Percentiles rank a stretch among this genome's conserved stretches.
These are phyloP conservation scores for Neocatenulostroma microsporum DNA, from an alignment of 2,329 filamentous ascomycete genomes.

Conservation along the genomic window DNA sequence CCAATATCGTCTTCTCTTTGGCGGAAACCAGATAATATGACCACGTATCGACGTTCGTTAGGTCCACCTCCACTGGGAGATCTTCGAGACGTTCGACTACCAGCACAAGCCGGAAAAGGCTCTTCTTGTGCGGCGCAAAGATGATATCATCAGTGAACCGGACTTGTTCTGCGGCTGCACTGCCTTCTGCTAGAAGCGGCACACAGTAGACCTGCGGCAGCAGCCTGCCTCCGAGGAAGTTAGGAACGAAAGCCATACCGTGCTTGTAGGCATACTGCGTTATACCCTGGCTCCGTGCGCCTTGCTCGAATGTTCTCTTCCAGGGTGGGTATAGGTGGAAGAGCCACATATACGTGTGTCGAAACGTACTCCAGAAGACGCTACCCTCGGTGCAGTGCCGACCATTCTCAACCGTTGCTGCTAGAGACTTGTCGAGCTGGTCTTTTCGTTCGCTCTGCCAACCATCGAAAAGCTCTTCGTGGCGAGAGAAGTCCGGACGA, in stretches of 20 bases:
- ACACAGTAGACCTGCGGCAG: constrained; percentile 4
- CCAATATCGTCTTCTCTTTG: constrained; percentile 5
- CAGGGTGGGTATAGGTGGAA: constrained; percentile 1
- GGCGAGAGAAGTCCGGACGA: not conserved
- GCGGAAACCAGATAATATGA: too few relatives aligned
- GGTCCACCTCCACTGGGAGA: not conserved
- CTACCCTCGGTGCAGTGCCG: not conserved
- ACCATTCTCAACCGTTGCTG: constrained; percentile 6
- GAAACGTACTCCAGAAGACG: not conserved
- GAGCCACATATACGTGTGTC: constrained; percentile 4
- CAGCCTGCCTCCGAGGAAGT: not conserved
- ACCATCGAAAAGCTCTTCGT: not conserved
- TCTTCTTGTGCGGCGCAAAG: constrained; percentile 1
- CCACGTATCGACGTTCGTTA: not conserved
- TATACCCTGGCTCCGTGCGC: not conserved
- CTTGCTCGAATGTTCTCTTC: constrained; percentile 1
- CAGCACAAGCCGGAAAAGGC: constrained; percentile 4
- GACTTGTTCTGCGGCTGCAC: too few relatives aligned
- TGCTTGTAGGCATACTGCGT: not conserved
- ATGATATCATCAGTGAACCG: constrained; percentile 8
- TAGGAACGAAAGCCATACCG: constrained; percentile 4
- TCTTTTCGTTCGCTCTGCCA: constrained; percentile 10
- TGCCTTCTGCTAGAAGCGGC: not conserved
- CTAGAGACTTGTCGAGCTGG: constrained; percentile 7
- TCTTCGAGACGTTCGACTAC: constrained; percentile 1